Conservation (phyloP, 441 rosid species). For the Erodium trifolium region DNA sequence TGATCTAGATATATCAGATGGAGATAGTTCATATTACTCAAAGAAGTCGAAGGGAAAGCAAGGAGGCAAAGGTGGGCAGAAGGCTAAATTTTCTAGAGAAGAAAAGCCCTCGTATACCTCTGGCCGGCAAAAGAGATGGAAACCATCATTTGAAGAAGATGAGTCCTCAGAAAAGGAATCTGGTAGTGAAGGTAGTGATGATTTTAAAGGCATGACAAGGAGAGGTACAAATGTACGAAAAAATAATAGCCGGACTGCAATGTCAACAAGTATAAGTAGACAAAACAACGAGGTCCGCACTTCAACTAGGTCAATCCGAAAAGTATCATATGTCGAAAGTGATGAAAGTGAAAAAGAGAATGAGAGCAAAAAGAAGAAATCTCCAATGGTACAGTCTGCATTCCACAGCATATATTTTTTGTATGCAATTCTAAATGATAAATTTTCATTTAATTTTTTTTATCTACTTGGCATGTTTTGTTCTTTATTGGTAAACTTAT, state of each 20-base stretch:
- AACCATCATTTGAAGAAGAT: conserved; percentile 61
- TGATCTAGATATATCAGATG: conserved; percentile 57
- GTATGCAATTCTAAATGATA: not conserved
- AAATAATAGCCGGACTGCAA: conserved; percentile 39
- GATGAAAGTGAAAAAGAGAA: conserved; percentile 95
- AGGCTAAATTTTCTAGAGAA: conserved; percentile 41
- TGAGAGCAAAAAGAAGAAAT: conserved; percentile 63
- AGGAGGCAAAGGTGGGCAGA: conserved; percentile 46
- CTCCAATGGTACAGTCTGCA: conserved; percentile 53
- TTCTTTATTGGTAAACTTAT: not conserved
- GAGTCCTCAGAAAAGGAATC: conserved; percentile 66
- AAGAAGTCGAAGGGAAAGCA: conserved; percentile 62
- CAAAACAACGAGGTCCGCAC: conserved; percentile 77
- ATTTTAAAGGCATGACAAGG: conserved; percentile 50
- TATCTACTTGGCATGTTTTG: not conserved
- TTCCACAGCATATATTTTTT: not conserved
- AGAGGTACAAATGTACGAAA: conserved; percentile 61
- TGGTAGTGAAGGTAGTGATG: conserved; percentile 54
- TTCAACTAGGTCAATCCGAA: conserved; percentile 82
- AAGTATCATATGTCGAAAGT: conserved; percentile 98
- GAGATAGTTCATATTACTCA: conserved; percentile 55
- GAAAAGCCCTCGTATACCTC: conserved; percentile 37
- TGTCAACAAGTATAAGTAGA: conserved; percentile 29
- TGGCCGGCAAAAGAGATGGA: conserved; percentile 53
- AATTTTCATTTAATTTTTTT: not conserved